phyloP scores from a whole-genome alignment of 2,329 filamentous ascomycete species.

The Cladosporium sp. region DNA sequence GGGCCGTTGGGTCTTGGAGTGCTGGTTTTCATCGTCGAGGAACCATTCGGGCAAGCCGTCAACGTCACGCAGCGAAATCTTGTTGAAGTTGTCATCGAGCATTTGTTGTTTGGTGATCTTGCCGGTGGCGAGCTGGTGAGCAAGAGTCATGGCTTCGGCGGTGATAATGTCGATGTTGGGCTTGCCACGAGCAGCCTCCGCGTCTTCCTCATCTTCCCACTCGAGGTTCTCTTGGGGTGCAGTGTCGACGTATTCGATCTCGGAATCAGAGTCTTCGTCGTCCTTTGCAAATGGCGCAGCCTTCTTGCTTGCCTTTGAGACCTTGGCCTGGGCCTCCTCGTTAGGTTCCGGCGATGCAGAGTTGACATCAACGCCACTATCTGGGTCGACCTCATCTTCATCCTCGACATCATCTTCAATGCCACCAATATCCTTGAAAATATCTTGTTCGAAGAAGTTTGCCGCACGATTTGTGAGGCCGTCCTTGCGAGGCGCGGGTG shows the following conservation, averaged over 20 bases:
- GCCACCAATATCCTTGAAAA: slow-evolving; percentile 79
- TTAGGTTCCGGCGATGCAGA: slow-evolving; percentile 24
- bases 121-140: slow-evolving; percentile 84
- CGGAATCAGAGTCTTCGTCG: slow-evolving; percentile 23
- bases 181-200: slow-evolving; percentile 42
- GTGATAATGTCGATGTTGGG: slow-evolving; percentile 96
- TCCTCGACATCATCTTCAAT: slow-evolving; percentile 53
- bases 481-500: slow-evolving; percentile 36
- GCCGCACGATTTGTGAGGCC: slow-evolving; percentile 80
- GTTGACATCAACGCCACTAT: slow-evolving; percentile 38
- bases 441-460: slow-evolving; percentile 89
- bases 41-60: slow-evolving; percentile 98
- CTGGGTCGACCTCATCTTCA: slow-evolving; percentile 34
- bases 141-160: slow-evolving; percentile 97
- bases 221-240: slow-evolving; percentile 29
- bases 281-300: slow-evolving; percentile 19
- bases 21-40: slow-evolving; percentile 80
- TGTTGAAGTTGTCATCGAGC: slow-evolving; percentile 90
- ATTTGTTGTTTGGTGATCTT: slow-evolving; percentile 75
- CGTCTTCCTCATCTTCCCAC: slow-evolving; percentile 37
- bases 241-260: slow-evolving; percentile 28
- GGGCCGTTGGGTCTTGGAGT: slow-evolving; percentile 82
- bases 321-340: slow-evolving; percentile 9
- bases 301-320: slow-evolving; percentile 16
- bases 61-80: slow-evolving; percentile 80